Evolutionary conservation across 805 yeast genomes (phyloP), one percentile per base, ranked within the genome.

Genomic region (Saccharomycopsis fodiens): DNA sequence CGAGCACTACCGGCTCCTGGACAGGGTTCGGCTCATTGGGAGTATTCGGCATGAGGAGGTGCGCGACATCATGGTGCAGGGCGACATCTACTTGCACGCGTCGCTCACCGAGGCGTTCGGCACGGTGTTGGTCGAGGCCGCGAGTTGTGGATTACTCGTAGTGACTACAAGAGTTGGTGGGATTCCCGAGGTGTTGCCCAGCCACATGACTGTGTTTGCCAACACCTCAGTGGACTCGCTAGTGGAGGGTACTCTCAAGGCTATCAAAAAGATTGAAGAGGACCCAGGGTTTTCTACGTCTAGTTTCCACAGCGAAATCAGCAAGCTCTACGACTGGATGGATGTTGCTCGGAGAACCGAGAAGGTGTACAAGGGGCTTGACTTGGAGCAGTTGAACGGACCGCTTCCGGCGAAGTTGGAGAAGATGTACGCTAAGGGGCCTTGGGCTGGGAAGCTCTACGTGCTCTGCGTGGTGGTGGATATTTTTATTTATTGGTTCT

Each of bases 121-220:
- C 2, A 93, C 98, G 0, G 97, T 87, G 0, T 66, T 93, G 8
- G 96, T 93, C 0, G 99, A 93, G 60, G 99, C 99, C 0, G 98
- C 97, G 0, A 83, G 95, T 1, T 93, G 97, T 67, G 97, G 97
- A 0, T 62, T 93, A 31, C 70, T 85, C 16, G 96, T 93, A 2
- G 98, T 93, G 0, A 88, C 97, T 0, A 93, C 99, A 0, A 78
- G 79, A 47, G 98, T 93, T 0, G 99, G 99, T 10, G 99, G 98
- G 3, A 89, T 93, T 34, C 97, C 97, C 0, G 99, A 93, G 59
- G 97, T 93, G 3, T 64, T 93, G 32, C 99, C 98, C 0, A 72
- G 73, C 20, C 85, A 88, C 56, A 93, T 93, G 97, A 88, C 95
- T 1, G 82, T 83, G 1, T 93, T 85, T 62, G 89, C 97, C 0